Evolutionary conservation across 108 stramenopile species (phyloP).

Genomic region (Fistulifera pelliculosa): DNA sequence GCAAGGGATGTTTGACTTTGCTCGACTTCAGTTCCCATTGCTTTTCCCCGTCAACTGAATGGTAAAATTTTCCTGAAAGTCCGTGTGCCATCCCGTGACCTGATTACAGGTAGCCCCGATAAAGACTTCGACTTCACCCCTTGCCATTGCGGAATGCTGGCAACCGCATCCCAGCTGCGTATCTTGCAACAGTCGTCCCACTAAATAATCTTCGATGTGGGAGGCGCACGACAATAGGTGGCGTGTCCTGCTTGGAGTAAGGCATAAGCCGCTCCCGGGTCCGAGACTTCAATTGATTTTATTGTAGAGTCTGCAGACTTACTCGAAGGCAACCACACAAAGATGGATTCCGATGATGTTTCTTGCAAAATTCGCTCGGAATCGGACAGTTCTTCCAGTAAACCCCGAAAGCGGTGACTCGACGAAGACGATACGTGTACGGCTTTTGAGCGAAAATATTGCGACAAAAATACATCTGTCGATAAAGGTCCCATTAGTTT

Average conservation of each 20-base stretch:
- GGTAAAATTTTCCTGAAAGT: constrained; percentile 95
- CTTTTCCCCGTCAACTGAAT: constrained; percentile 81
- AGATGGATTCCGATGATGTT: constrained; percentile 16
- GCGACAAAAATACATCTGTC: constrained; percentile 7
- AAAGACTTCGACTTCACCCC: constrained; percentile 90
- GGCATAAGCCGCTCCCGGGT: constrained; percentile 58
- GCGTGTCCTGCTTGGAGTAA: constrained; percentile 63
- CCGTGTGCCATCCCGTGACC: constrained; percentile 78
- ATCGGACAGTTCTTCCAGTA: constrained; percentile 45
- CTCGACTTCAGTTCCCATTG: constrained; percentile 72
- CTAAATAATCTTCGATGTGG: constrained; percentile 69
- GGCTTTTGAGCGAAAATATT: constrained; percentile 19
- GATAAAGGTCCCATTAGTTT: constrained; percentile 10
- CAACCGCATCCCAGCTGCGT: constrained; percentile 71
- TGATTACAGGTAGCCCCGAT: constrained; percentile 40
- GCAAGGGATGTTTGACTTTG: constrained; percentile 53
- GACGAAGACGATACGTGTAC: constrained; percentile 21
- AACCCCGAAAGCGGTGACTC: constrained; percentile 14
- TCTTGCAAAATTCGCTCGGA: constrained; percentile 43
- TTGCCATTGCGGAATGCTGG: constrained; percentile 48
- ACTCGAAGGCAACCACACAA: constrained; percentile 16
- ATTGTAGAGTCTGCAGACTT: constrained; percentile 30
- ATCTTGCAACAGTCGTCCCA: constrained; percentile 39
- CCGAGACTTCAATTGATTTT: constrained; percentile 65
- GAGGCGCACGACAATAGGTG: constrained; percentile 86